Evolutionary conservation across 2,329 filamentous ascomycete genomes (phyloP).

Genomic region (Phyllosticta citribraziliensis): DNA sequence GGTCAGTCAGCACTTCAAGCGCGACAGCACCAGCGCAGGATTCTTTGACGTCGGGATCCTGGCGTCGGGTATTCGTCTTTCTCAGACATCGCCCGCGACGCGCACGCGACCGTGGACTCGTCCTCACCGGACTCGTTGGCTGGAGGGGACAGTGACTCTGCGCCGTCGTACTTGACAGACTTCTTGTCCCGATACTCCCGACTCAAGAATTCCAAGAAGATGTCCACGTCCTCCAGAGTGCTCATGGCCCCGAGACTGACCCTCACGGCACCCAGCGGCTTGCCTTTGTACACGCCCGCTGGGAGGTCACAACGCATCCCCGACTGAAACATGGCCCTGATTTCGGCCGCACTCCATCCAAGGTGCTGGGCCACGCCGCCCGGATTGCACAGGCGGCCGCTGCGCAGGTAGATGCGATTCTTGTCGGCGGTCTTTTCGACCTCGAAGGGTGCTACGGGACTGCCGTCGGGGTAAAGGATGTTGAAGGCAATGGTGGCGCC

Average conservation of each 20-base stretch:
- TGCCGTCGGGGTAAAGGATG: slow-evolving; percentile 42
- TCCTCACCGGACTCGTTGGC: not conserved
- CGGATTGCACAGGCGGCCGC: slow-evolving; percentile 48
- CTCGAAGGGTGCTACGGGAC: slow-evolving; percentile 42
- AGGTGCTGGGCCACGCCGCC: slow-evolving; percentile 39
- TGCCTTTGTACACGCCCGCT: slow-evolving; percentile 43
- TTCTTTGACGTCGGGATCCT: not conserved
- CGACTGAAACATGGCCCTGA: slow-evolving; percentile 44
- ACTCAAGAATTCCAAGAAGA: slow-evolving; percentile 35
- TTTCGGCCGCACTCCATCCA: slow-evolving; percentile 44
- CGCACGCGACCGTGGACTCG: not conserved
- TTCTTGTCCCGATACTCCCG: not conserved
- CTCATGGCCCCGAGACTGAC: slow-evolving; percentile 55
- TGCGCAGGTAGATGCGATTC: slow-evolving; percentile 49
- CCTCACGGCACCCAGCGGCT: slow-evolving; percentile 51
- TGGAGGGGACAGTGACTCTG: not conserved
- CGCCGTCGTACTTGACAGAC: not conserved
- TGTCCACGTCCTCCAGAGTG: slow-evolving; percentile 44
- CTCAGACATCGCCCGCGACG: not conserved
- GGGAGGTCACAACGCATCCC: slow-evolving; percentile 50
- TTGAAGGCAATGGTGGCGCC: slow-evolving; percentile 58
- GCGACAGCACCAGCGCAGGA: not conserved
- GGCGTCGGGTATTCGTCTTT: not conserved
- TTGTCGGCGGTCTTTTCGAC: slow-evolving; percentile 51
- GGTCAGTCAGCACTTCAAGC: not conserved